These are phyloP conservation scores for Mariannaea sp. DNA, from an alignment of 2,329 filamentous ascomycete species.

Conservation along the genomic window DNA sequence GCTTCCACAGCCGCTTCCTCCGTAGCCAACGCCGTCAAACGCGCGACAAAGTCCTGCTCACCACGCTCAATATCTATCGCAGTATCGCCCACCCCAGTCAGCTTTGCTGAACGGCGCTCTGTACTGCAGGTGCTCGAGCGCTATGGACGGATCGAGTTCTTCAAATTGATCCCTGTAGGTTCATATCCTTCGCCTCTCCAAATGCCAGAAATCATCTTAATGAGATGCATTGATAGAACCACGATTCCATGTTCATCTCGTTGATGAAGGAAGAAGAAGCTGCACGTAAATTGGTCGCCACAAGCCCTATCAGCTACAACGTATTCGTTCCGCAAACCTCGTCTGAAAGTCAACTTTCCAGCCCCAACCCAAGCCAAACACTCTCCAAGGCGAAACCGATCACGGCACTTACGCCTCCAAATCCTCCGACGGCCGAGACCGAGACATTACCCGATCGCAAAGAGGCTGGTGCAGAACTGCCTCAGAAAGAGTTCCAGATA, in stretches of 20 bases:
- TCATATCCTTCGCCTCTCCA: background rate
- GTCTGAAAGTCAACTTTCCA: constrained; percentile 43
- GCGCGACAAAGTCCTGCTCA: constrained; percentile 23
- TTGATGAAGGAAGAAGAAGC: constrained; percentile 49
- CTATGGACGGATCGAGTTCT: constrained; percentile 56
- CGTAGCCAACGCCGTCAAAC: constrained; percentile 12
- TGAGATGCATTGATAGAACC: constrained; percentile 43
- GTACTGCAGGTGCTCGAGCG: constrained; percentile 57
- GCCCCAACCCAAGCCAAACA: constrained; percentile 32
- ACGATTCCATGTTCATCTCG: constrained; percentile 56
- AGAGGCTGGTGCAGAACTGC: background rate
- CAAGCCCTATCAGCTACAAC: constrained; percentile 55
- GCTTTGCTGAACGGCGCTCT: constrained; percentile 59
- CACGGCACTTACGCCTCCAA: constrained; percentile 5
- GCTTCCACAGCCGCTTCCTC: constrained; percentile 1
- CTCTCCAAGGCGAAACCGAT: constrained; percentile 15
- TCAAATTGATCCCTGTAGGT: constrained; percentile 45
- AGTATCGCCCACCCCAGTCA: constrained; percentile 57
- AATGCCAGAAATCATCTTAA: background rate
- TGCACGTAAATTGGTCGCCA: constrained; percentile 46
- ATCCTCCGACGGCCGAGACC: background rate
- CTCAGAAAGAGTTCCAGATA: constrained; percentile 47
- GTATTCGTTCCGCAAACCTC: constrained; percentile 40
- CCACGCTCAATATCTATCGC: constrained; percentile 54
- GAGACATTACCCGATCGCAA: background rate